Conservation (phyloP, 805 yeast species). For the Candida ovalis region DNA sequence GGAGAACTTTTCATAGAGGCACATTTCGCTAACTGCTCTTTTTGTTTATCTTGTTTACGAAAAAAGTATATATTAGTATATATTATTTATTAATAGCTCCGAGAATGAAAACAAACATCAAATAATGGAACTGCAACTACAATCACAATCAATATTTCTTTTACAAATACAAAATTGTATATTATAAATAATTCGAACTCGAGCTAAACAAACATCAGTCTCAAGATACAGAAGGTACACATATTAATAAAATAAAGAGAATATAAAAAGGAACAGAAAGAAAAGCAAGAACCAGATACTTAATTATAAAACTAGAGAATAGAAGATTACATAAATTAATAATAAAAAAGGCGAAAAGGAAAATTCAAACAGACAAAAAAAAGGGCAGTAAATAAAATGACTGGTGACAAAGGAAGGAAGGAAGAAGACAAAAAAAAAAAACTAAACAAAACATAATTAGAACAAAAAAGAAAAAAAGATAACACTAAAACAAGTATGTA, state of each 20-base stretch:
- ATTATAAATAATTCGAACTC: no score
- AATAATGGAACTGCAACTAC: no score
- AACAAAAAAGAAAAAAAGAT: conserved; percentile 1
- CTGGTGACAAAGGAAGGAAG: background rate
- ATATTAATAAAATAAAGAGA: background rate
- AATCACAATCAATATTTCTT: no score
- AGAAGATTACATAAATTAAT: background rate
- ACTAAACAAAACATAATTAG: background rate
- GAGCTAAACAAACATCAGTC: no score
- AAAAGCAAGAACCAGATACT: background rate
- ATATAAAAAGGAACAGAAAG: background rate
- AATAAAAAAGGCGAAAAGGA: background rate
- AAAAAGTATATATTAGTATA: no score
- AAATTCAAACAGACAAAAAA: background rate
- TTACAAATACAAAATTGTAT: no score
- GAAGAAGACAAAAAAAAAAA: background rate
- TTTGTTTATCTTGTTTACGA: no score
- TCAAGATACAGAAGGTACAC: background rate
- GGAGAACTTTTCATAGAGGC: no score
- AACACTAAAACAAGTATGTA: background rate
- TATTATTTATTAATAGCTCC: no score
- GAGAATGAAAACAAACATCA: no score
- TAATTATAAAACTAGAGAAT: background rate
- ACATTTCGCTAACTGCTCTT: no score
- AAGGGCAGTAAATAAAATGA: background rate